phyloP scores from a whole-genome alignment of 768 basidiomycete genomes.

The Gymnopilus junonius region DNA sequence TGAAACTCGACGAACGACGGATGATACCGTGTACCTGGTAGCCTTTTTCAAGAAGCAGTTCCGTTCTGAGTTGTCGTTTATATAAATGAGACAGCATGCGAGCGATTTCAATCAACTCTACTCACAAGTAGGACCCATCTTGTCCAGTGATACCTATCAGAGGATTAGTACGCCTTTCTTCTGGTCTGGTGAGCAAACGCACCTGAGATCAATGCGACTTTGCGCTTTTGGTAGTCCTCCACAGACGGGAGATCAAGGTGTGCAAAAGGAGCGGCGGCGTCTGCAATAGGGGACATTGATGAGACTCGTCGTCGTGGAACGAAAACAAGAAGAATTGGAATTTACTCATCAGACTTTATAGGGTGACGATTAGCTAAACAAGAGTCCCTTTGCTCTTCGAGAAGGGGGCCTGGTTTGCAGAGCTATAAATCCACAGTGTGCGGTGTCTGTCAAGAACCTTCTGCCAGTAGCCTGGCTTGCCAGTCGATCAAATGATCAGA shows the following conservation, averaged over 20 bases:
- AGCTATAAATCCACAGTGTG: neutral
- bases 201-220: slow-evolving; percentile 95
- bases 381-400: neutral
- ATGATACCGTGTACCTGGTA: slow-evolving; percentile 96
- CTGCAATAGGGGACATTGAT: slow-evolving; percentile 48
- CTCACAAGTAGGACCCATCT: slow-evolving; percentile 94
- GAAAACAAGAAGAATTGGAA: slow-evolving; percentile 1
- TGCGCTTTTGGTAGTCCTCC: slow-evolving; percentile 86
- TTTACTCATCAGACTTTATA: slow-evolving; percentile 11
- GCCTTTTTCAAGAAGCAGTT: slow-evolving; percentile 83
- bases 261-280: slow-evolving; percentile 47
- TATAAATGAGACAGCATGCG: neutral
- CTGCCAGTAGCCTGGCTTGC: no score
- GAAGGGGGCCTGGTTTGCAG: neutral
- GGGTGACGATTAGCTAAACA: slow-evolving; percentile 9
- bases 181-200: slow-evolving; percentile 10
- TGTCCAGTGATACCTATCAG: slow-evolving; percentile 89
- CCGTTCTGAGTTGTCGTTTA: slow-evolving; percentile 55
- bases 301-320: slow-evolving; percentile 17
- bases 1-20: slow-evolving; percentile 96
- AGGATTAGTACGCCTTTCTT: slow-evolving; percentile 11
- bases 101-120: neutral
- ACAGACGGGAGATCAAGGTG: slow-evolving; percentile 67
- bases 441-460: neutral
- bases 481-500: no score